Conservation (phyloP, 768 basidiomycete species). For the Termitomyces bulborhizus region DNA sequence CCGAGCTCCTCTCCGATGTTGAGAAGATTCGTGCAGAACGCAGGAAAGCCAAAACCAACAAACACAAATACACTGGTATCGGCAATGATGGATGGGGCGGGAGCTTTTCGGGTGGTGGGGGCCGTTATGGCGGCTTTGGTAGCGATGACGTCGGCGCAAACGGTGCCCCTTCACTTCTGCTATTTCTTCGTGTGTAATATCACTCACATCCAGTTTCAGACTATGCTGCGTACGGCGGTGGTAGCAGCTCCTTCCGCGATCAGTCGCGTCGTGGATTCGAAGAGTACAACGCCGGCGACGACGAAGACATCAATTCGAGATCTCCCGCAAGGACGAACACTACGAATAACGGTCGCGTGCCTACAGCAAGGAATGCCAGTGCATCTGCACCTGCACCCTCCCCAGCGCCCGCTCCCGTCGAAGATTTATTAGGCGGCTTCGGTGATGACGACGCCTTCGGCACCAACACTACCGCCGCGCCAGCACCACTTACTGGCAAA, state of each 20-base stretch:
- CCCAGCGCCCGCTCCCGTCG: conserved; percentile 23
- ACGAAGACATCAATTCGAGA: conserved; percentile 47
- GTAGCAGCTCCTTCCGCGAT: conserved; percentile 52
- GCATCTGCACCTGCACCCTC: conserved; percentile 24
- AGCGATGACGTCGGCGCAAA: conserved; percentile 23
- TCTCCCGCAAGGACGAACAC: conserved; percentile 24
- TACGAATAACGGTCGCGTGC: conserved; percentile 14
- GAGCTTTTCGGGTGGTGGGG: conserved; percentile 40
- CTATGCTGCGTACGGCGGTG: conserved; percentile 19
- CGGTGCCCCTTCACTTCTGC: conserved; percentile 2
- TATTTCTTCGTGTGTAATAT: background rate
- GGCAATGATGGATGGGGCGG: conserved; percentile 73
- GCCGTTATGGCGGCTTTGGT: conserved; percentile 46
- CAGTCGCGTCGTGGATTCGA: conserved; percentile 63
- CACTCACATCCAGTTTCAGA: background rate
- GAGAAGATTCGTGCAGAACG: conserved; percentile 87
- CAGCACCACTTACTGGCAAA: conserved; percentile 24
- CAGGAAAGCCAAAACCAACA: conserved; percentile 87
- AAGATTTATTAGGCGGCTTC: conserved; percentile 76
- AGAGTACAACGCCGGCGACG: conserved; percentile 96
- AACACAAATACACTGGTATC: conserved; percentile 82
- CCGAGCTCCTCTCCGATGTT: conserved; percentile 86
- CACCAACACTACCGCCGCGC: conserved; percentile 25
- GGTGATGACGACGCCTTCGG: conserved; percentile 59
- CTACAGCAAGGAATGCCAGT: conserved; percentile 30